Base-by-base conservation (phyloP, 2,329 filamentous ascomycete genomes). In the Calonectria pteridis region DNA sequence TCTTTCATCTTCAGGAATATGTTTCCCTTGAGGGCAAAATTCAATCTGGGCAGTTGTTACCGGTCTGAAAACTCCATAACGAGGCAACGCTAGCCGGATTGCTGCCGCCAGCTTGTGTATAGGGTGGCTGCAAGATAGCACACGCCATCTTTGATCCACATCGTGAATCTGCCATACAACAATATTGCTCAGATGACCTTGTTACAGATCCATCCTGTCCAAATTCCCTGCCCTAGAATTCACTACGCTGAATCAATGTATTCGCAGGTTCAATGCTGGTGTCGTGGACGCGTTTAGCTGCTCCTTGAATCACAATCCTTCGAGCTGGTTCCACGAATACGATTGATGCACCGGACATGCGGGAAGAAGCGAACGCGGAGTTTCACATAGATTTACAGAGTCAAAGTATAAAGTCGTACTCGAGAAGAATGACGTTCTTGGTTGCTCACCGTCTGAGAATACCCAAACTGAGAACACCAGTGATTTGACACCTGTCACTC, bases 21-120 rank as follows among this genome's bases (percentile, higher is more conserved):
- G 10, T 18, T 29, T 14, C 18, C 26, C 29, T 16, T 3, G 1
- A 11, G 43, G 43, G 20, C 20, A 6, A 23, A 5, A 23, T 49
- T 28, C 6, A 40, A 10, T 10, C 64, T 29, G 7, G 6, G 18
- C 31, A 55, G 35, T 40, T 6, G n/a, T 62, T n/a, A 31, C 29
- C 14, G 7, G 35, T 23, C 4, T n/a, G 18, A 37, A 31, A 18
- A 28, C 14, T 13, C 26, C 33, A 29, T 51, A 40, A 64, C 46
- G 14, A 31, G 70, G 70, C 64, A 72, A 49, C n/a, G 55, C 62
- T 53, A 69, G 49, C 65, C 65, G 58, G 29, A 23, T 31, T 62
- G 58, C 63, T 26, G 26, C 46, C 29, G 37, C 64, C 49, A 65
- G 29, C 23, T 23, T 35, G 49, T 64, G 70, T 64, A 46, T 33